phyloP scores from a whole-genome alignment of 1,284 basidiomycete genomes.

The Cutaneotrichosporon spelunceum region DNA sequence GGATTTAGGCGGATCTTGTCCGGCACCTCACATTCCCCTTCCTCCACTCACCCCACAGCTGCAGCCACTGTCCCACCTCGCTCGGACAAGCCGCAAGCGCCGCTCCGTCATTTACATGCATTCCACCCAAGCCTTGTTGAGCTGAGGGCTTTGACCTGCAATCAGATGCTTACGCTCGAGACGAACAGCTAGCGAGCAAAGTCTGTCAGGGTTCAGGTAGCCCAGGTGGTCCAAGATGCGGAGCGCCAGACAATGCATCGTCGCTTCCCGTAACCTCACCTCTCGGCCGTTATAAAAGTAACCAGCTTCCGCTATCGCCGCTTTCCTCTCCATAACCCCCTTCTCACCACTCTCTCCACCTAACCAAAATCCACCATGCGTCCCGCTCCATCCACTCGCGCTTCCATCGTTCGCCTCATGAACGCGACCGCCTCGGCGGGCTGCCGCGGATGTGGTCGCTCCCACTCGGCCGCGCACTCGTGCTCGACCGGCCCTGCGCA shows the following conservation, averaged over 20 bases:
- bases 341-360: background rate
- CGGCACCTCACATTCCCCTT: background rate
- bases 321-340: background rate
- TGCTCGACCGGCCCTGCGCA: conserved; percentile 19
- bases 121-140: no score
- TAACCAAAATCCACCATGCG: conserved; percentile 30
- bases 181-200: background rate
- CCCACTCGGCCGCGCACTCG: conserved; percentile 29
- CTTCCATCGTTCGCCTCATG: conserved; percentile 41
- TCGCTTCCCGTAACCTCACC: background rate
- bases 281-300: background rate
- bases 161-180: background rate
- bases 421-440: conserved; percentile 41
- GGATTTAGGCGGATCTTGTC: conserved; percentile 11
- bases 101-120: background rate
- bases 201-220: background rate
- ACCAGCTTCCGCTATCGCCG: background rate
- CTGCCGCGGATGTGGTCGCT: conserved; percentile 46
- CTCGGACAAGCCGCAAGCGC: background rate
- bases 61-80: background rate
- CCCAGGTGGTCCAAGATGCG: background rate
- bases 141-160: no score
- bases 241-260: background rate
- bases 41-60: background rate
- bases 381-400: conserved; percentile 31